Conservation (phyloP, 257 asterid genomes). For the Nicotiana undulata region DNA sequence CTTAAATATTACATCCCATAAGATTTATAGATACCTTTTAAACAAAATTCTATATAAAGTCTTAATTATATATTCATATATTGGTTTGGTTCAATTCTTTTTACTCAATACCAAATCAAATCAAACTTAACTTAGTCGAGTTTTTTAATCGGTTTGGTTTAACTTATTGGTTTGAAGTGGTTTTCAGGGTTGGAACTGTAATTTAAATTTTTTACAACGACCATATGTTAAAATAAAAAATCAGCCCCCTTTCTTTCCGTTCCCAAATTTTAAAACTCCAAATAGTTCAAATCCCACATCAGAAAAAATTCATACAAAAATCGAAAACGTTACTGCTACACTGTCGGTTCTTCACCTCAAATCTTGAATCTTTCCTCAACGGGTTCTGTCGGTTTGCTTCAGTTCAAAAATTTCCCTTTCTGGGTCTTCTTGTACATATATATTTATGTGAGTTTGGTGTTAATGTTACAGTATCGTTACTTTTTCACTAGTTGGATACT, state of each 20-base stretch:
- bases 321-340: neutral
- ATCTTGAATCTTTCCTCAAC: neutral
- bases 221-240: neutral
- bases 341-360: slow-evolving; percentile 1
- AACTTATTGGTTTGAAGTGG: too few species aligned
- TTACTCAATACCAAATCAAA: too few species aligned
- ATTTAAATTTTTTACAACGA: neutral
- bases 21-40: too few species aligned
- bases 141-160: too few species aligned
- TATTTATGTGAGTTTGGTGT: neutral
- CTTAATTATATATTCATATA: too few species aligned
- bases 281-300: neutral
- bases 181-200: neutral
- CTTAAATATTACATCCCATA: too few species aligned
- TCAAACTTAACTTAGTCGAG: too few species aligned
- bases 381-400: neutral
- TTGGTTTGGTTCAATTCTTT: too few species aligned
- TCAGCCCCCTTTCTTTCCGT: neutral
- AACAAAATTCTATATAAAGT: too few species aligned
- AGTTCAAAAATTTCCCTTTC: neutral
- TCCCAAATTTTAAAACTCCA: neutral
- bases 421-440: neutral
- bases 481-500: neutral
- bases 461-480: neutral
- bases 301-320: neutral